Base-by-base conservation (phyloP, 2,329 filamentous ascomycete species). In the Pyrenochaeta sp. region DNA sequence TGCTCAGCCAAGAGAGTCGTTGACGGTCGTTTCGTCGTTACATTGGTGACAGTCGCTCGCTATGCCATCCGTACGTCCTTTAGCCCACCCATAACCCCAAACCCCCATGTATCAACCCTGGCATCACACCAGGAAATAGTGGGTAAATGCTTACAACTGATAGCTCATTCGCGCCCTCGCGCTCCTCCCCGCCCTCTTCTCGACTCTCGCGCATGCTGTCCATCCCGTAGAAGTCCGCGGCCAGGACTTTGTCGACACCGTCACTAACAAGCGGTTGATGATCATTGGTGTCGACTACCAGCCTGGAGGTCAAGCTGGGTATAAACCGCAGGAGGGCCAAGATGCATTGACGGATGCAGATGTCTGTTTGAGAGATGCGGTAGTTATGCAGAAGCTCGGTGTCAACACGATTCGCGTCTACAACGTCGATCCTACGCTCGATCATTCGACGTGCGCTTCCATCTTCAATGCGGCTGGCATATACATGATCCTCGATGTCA, bases 401-500 rank as follows among this genome's bases (percentile, higher is more conserved):
- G 83, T 87, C 64, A 90, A 90, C 76, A 87, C 86, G 8, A 86
- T 89, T 65, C 86, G 87, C 58, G 82, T 86, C 52, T 90, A 90
- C 82, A 88, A 88, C 72, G 76, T 89, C 60, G 82, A 86, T 61
- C 85, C 86, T 19, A 77, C 78, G 2, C 73, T 85, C 56, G 84
- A 88, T 74, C 87, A 89, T 76, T 84, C 87, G 63, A 78, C 84
- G 57, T 89, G 87, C 71, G 85, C 83, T 57, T 85, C 82, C 59
- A 88, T 88, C 76, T 89, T 89, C 83, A 88, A 89, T 68, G 82
- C 82, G 2, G 86, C 85, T 30, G 87, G 87, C 52, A 89, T 90
- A 70, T 89, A 90, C 78, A 82, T 89, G 80, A 80, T 89, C 52
- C 77, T 89, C 45, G 87, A 90, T 63, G 87, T 90, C 73, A 90